phyloP scores from a whole-genome alignment of 331 rosid species.

The Telfairia occidentalis region DNA sequence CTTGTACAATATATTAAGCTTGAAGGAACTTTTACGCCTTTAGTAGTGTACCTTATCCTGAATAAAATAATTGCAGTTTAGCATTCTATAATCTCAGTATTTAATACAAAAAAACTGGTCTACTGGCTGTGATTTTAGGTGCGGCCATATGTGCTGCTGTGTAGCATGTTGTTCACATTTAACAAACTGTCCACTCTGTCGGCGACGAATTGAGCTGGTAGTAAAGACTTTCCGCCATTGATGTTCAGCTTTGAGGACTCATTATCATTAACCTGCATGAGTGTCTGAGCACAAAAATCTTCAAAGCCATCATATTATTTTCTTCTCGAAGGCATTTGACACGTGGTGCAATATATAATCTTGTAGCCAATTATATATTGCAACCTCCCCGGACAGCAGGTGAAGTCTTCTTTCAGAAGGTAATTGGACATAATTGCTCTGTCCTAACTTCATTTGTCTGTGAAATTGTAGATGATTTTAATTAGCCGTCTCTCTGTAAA shows the following conservation, averaged over 20 bases:
- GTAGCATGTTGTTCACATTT: slow-evolving; percentile 69
- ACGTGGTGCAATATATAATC: slow-evolving; percentile 4
- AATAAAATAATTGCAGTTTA: not conserved
- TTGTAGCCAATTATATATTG: not conserved
- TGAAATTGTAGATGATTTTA: not conserved
- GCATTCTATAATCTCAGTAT: not conserved
- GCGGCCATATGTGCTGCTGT: slow-evolving; percentile 99
- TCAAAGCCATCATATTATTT: not conserved
- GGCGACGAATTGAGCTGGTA: slow-evolving; percentile 64
- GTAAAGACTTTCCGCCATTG: slow-evolving; percentile 92
- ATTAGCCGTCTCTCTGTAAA: not conserved
- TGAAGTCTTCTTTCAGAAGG: not conserved
- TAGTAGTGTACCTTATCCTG: not conserved
- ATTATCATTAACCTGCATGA: not conserved
- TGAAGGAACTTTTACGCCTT: not conserved
- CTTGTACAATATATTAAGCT: not conserved
- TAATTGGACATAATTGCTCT: not conserved
- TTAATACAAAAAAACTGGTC: not conserved
- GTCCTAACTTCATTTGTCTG: not conserved
- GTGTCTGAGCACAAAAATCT: not conserved
- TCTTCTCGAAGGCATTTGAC: not conserved
- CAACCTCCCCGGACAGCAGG: not conserved
- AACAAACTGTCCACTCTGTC: slow-evolving; percentile 89
- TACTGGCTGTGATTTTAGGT: slow-evolving; percentile 37
- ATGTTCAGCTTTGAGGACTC: slow-evolving; percentile 7